Evolutionary conservation across 2,329 filamentous ascomycete species (phyloP), one percentile per base, ranked within the genome.

Genomic region (Ceratocystis papillata): DNA sequence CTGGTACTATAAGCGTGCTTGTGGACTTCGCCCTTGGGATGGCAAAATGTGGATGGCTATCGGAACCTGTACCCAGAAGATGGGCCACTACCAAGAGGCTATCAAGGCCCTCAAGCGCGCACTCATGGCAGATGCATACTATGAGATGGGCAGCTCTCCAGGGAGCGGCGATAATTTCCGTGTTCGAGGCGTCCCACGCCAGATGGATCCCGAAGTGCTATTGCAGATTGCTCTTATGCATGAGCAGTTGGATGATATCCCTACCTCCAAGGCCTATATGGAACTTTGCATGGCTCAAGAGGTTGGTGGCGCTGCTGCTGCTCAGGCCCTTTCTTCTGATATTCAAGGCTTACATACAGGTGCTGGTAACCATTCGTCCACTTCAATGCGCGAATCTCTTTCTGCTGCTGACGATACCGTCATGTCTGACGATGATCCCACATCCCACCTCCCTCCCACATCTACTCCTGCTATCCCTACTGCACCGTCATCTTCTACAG

Each of bases 11-110:
- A 95, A 97, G 73, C 90, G 94, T 66, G 94, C 94, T 0, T 93
- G 93, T 0, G 90, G 91, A 0, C 79, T 99, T 1, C 85, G 92
- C n/a, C 91, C 93, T 0, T 96, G 93, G 81, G 94, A 99, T 71
- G 90, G 92, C 0, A 97, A 97, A 76, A 96, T 99, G 89, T 99
- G 94, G 94, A 88, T 94, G 79, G 94, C 94, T 0, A 91, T 99
- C 4, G 94, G 90, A 8, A 89, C 89, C 44, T 96, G 93, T 73
- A 86, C 96, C 69, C 88, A 93, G 69, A 93, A 92, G 73, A 95
- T 96, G 81, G 87, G 87, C 64, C 86, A 92, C 65, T 80, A 90
- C 63, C 82, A 86, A n/a, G 92, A 96, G 71, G 93, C 90, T 37
- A 96, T 99, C 75, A 94, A 96, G 72, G 90, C 94, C 0, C 85